These are phyloP conservation scores for Euryodendron excelsum DNA, from an alignment of 148 eudicot species.

Conservation along the genomic window DNA sequence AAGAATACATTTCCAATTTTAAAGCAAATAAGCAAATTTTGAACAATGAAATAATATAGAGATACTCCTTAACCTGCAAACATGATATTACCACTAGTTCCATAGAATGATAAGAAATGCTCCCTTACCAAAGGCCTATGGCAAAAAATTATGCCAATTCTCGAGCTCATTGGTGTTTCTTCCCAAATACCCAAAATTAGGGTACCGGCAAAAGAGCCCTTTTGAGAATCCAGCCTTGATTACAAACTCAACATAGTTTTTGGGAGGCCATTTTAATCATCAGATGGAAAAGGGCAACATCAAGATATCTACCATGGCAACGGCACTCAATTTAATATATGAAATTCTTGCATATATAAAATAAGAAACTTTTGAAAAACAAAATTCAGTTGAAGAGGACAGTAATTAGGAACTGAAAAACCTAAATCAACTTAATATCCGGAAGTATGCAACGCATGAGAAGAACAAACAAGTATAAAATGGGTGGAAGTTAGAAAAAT, in stretches of 20 bases:
- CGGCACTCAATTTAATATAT: not conserved
- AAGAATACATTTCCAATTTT: too few species aligned
- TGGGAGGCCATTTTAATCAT: slow-evolving; percentile 30
- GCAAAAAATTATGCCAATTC: slow-evolving; percentile 41
- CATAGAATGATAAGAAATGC: slow-evolving; percentile 19
- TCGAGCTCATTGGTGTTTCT: slow-evolving; percentile 19
- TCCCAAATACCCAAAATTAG: slow-evolving; percentile 23
- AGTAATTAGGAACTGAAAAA: not conserved
- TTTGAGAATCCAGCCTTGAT: slow-evolving; percentile 58
- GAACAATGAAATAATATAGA: not conserved
- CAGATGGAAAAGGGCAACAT: slow-evolving; percentile 4
- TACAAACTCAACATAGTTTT: not conserved
- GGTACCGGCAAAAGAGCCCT: slow-evolving; percentile 26
- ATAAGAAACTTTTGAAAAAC: not conserved
- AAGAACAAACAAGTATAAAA: too few species aligned
- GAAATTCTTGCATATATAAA: not conserved
- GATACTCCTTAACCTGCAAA: not conserved
- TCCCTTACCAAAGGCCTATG: slow-evolving; percentile 57
- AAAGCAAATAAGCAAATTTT: not conserved
- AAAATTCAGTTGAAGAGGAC: too few species aligned
- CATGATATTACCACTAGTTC: not conserved
- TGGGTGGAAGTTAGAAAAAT: too few species aligned
- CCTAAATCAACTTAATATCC: too few species aligned
- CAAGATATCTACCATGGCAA: not conserved
- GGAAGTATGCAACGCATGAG: too few species aligned